These are phyloP conservation scores for Debaryomyces castellii DNA, from an alignment of 805 yeast species.

Conservation along the genomic window DNA sequence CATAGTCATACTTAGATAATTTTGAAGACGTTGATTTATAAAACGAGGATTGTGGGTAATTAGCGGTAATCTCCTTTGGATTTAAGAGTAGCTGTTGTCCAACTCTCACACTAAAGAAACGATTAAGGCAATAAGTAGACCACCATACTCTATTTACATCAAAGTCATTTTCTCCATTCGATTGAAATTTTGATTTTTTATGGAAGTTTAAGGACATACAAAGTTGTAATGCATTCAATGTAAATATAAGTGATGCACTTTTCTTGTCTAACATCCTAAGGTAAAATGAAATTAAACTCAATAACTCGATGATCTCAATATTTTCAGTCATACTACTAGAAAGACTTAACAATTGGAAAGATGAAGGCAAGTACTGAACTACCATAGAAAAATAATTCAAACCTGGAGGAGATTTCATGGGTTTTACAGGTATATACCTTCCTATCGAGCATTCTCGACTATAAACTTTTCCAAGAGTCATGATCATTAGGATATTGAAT, in stretches of 20 bases:
- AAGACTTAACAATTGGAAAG: conserved; percentile 14
- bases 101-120: conserved; percentile 22
- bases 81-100: conserved; percentile 24
- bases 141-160: conserved; percentile 17
- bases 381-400: conserved; percentile 18
- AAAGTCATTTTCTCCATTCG: conserved; percentile 6
- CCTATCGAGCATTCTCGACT: conserved; percentile 10
- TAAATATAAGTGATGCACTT: conserved; percentile 22
- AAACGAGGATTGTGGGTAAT: conserved; percentile 1
- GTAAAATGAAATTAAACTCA: conserved; percentile 22
- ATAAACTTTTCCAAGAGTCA: conserved; percentile 24
- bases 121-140: conserved; percentile 25
- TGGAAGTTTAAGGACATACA: conserved; percentile 26
- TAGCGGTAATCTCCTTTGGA: conserved; percentile 16
- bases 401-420: conserved; percentile 17
- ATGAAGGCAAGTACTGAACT: conserved; percentile 18
- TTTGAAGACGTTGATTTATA: neutral
- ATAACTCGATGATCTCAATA: conserved; percentile 22
- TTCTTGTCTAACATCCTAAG: conserved; percentile 25
- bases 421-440: neutral
- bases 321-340: conserved; percentile 9
- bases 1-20: conserved; percentile 11
- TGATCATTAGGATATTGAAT: conserved; percentile 18
- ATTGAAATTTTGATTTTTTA: conserved; percentile 11
- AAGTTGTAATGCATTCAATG: conserved; percentile 24